A percentile compares a stretch with the other conserved stretches of the same genome.
phyloP scores from a whole-genome alignment of 139 green algal species.

The Tetradesmus obliquus region DNA sequence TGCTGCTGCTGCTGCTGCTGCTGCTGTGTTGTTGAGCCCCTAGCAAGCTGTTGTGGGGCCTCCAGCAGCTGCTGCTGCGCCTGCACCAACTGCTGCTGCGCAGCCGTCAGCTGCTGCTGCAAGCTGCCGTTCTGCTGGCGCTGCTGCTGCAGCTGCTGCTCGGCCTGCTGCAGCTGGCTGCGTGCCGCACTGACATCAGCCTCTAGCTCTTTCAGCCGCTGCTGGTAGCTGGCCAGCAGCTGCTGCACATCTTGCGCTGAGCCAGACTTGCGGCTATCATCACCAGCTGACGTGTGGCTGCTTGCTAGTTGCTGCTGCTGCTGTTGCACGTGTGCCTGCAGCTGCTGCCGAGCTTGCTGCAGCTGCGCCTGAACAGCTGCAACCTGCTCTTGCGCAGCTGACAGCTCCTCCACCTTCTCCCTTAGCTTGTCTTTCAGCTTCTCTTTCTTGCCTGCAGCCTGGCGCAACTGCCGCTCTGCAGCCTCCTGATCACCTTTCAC shows the following conservation, averaged over 20 bases:
- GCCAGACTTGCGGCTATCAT: not conserved
- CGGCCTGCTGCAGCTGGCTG: conserved; percentile 3
- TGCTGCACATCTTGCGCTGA: not conserved
- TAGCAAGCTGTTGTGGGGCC: not conserved
- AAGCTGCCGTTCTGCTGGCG: not conserved
- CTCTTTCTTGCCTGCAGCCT: not conserved
- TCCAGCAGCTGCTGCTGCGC: conserved; percentile 29
- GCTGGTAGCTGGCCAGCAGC: conserved; percentile 34
- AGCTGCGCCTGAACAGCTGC: not conserved
- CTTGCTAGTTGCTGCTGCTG: not conserved
- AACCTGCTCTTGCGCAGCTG: not conserved
- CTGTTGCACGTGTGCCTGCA: not conserved
- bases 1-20: conserved; percentile 24
- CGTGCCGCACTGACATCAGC: conserved; percentile 3
- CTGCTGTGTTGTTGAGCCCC: not conserved
- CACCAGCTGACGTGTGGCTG: not conserved
- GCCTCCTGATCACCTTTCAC: not conserved
- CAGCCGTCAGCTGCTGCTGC: conserved; percentile 34
- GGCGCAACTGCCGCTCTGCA: conserved; percentile 28
- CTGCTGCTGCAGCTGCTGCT: conserved; percentile 43
- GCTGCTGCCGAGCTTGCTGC: conserved; percentile 14
- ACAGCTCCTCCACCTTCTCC: not conserved
- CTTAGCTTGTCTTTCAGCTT: conserved; percentile 30
- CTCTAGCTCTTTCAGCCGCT: conserved; percentile 27
- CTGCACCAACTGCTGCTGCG: conserved; percentile 37